Base-by-base conservation (phyloP, 2,329 filamentous ascomycete genomes). In the Daldinia sp. region DNA sequence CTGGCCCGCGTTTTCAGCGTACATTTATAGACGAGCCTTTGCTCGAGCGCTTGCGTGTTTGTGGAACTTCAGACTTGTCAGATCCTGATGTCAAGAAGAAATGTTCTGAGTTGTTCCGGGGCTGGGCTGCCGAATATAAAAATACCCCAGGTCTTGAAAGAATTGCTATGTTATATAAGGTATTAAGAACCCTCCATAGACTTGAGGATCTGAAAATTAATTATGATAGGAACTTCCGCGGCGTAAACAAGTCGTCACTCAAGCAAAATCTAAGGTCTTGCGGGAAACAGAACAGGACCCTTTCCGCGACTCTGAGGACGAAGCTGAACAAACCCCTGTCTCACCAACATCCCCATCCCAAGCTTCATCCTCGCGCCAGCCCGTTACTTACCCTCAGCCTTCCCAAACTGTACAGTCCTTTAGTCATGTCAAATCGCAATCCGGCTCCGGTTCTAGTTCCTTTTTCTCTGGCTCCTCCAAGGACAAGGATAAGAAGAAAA, bases 11-110 rank as follows among this genome's bases (percentile, higher is more conserved):
- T 10, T 97, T 98, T 74, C 91, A 97, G 77, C 88, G 92, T 49
- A 86, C 87, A 13, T 97, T 98, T 76, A 91, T 89, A 8, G 94
- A 99, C 72, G 94, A 97, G 75, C 91, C 94, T 27, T 82, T 99
- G 35, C 86, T 99, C 63, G 95, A 99, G 78, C 90, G 95, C 21
- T 83, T 99, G 53, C 89, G 95, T 19, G 89, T 98, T 30, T 91
- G 94, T 68, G 93, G 91, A 30, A 93, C 91, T 15, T 94, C 95
- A 54, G 85, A 92, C 15, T 84, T 95, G 64, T 94, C 93, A 0
- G 94, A 98, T 76, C 84, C 88, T 0, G 87, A 92, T 61, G 94
- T 99, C n/a, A 90, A 87, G 71, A 87, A 90, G 66, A 97, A 97
- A 79, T 97, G 93, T 75, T 90, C 91, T 50, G 87, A 91, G 61